Percentiles rank a stretch among this genome's conserved stretches.
Evolutionary conservation across 2,329 filamentous ascomycete species (phyloP).

Genomic region (Trichoderma sp.): DNA sequence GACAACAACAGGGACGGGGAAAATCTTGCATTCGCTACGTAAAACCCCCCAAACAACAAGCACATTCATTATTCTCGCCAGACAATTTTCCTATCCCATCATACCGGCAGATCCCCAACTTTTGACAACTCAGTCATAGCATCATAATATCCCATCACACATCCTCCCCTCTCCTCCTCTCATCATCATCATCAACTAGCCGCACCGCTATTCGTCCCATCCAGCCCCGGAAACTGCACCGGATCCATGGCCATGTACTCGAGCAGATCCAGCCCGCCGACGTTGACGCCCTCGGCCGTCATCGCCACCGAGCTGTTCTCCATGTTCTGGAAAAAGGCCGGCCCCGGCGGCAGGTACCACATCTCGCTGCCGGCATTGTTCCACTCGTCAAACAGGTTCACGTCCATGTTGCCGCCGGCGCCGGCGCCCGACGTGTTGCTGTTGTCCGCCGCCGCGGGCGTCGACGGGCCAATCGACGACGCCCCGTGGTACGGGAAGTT

Average conservation of each 20-base stretch:
- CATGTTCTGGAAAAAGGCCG: constrained; percentile 67
- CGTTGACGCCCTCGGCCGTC: constrained; percentile 68
- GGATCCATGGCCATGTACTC: constrained; percentile 69
- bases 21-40: too few relatives aligned
- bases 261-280: constrained; percentile 66
- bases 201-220: constrained; percentile 34
- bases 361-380: constrained; percentile 59
- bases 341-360: constrained; percentile 67
- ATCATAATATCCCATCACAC: not conserved
- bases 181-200: not conserved
- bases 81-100: too few relatives aligned
- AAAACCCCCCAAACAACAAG: too few relatives aligned
- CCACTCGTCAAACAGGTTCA: constrained; percentile 58
- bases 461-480: constrained; percentile 54
- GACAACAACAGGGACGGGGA: too few relatives aligned
- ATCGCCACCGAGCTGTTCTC: constrained; percentile 64
- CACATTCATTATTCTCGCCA: too few relatives aligned
- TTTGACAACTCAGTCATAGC: not conserved
- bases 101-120: not conserved
- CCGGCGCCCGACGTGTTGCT: constrained; percentile 36
- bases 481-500: constrained; percentile 58
- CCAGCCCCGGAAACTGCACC: constrained; percentile 44
- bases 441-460: constrained; percentile 48
- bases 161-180: too few relatives aligned
- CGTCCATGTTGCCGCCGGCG: constrained; percentile 38